A percentile compares a stretch with the other conserved stretches of the same genome.
Conservation (phyloP, 1,284 basidiomycete species). For the Sporisorium iseilematis-ciliati region DNA sequence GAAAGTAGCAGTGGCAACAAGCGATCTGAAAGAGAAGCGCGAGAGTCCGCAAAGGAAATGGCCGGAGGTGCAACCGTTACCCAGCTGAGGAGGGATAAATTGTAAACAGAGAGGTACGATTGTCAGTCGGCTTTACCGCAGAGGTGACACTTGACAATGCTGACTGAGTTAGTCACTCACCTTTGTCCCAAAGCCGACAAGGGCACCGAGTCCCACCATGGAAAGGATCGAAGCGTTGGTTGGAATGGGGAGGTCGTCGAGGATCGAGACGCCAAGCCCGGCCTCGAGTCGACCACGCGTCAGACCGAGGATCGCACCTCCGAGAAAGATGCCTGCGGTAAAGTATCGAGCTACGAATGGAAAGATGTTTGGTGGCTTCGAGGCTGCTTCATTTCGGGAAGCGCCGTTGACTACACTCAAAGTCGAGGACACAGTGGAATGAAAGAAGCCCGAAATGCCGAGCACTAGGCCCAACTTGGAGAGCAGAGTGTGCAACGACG, state of each 20-base stretch:
- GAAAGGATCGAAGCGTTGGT: slow-evolving; percentile 9
- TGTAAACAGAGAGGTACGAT: too few relatives aligned
- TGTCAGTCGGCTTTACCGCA: too few relatives aligned
- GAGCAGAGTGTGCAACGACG: slow-evolving; percentile 56
- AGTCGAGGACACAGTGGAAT: slow-evolving; percentile 41
- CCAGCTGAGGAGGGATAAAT: slow-evolving; percentile 33
- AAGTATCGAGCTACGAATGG: slow-evolving; percentile 41
- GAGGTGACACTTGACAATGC: too few relatives aligned
- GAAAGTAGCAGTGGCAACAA: slow-evolving; percentile 64
- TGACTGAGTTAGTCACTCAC: too few relatives aligned
- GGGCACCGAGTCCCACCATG: slow-evolving; percentile 33
- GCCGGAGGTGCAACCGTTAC: slow-evolving; percentile 64
- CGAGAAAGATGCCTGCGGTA: slow-evolving; percentile 56
- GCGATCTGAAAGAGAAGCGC: slow-evolving; percentile 58
- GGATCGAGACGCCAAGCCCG: slow-evolving; percentile 48
- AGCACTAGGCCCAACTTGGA: slow-evolving; percentile 58
- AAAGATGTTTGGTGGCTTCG: slow-evolving; percentile 24
- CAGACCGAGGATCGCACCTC: slow-evolving; percentile 53
- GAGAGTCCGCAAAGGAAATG: slow-evolving; percentile 68
- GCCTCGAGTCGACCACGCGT: slow-evolving; percentile 39
- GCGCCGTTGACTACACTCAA: not conserved
- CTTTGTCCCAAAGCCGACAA: slow-evolving; percentile 66
- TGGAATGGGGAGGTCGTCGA: slow-evolving; percentile 37
- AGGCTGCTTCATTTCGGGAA: slow-evolving; percentile 3
- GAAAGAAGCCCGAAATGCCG: slow-evolving; percentile 66